Conservation (phyloP, 2,329 filamentous ascomycete genomes). For the Xylariomycetidae sp. region DNA sequence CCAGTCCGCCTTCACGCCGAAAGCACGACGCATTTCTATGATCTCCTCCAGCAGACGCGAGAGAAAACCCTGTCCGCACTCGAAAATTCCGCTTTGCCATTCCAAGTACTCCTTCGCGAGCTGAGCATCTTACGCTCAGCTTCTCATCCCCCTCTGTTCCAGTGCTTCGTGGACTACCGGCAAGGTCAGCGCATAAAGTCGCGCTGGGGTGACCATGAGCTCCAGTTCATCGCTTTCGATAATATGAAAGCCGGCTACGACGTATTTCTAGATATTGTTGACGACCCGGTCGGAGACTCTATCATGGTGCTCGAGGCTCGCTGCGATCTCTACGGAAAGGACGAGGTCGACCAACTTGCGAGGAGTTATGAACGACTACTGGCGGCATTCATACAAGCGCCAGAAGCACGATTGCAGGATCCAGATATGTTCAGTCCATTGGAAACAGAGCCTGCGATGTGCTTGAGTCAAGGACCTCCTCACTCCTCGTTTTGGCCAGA, state of each 20-base stretch:
- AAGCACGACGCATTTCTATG: constrained; percentile 3
- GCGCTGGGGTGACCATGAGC: background rate
- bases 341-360: background rate
- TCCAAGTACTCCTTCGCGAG: constrained; percentile 40
- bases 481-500: no score
- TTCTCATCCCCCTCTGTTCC: constrained; percentile 40
- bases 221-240: constrained; percentile 14
- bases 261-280: background rate
- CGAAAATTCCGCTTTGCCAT: constrained; percentile 37
- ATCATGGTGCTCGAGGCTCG: background rate
- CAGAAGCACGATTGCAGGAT: constrained; percentile 3
- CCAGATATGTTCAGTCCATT: no score
- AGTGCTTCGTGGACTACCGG: constrained; percentile 32
- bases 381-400: constrained; percentile 2
- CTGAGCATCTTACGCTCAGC: constrained; percentile 34
- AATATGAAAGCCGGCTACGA: constrained; percentile 3
- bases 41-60: constrained; percentile 6
- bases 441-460: no score
- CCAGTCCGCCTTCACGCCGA: constrained; percentile 33
- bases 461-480: no score
- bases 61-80: constrained; percentile 30
- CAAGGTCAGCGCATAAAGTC: background rate
- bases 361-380: constrained; percentile 1
- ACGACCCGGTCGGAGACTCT: background rate
- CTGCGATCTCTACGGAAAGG: constrained; percentile 1